Percentiles rank a stretch among this genome's conserved stretches.
These are phyloP conservation scores for Trichoderma semiorbis DNA, from an alignment of 2,329 filamentous ascomycete species.

Conservation along the genomic window DNA sequence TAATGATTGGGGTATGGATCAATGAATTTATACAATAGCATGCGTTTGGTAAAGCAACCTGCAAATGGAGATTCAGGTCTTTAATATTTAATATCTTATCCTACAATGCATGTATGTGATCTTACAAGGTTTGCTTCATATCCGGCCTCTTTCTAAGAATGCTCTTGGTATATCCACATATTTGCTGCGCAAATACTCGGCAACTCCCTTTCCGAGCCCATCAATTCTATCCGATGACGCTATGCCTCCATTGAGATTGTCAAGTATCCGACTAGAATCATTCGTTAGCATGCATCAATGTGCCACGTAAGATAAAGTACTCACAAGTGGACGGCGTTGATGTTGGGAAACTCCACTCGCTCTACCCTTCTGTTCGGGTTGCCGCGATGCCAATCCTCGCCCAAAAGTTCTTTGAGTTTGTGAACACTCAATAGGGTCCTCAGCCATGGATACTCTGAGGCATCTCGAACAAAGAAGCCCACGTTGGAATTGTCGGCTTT, in stretches of 20 bases:
- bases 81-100: not conserved
- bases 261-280: slow-evolving; percentile 33
- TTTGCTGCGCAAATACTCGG: slow-evolving; percentile 43
- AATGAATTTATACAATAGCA: not conserved
- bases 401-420: slow-evolving; percentile 37
- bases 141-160: slow-evolving; percentile 40
- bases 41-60: not conserved
- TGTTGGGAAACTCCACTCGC: slow-evolving; percentile 42
- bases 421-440: slow-evolving; percentile 38
- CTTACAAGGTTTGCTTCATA: slow-evolving; percentile 22
- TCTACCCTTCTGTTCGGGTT: slow-evolving; percentile 36
- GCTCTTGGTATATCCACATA: slow-evolving; percentile 42
- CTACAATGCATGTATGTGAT: not conserved
- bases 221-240: slow-evolving; percentile 43
- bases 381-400: slow-evolving; percentile 35
- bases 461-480: slow-evolving; percentile 43
- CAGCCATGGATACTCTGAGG: slow-evolving; percentile 46
- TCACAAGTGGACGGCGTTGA: slow-evolving; percentile 31
- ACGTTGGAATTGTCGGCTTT: slow-evolving; percentile 44
- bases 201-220: slow-evolving; percentile 44
- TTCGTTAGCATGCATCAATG: slow-evolving; percentile 5
- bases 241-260: slow-evolving; percentile 44
- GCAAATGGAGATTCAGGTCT: not conserved
- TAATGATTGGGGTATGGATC: not conserved
- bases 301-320: not conserved